Evolutionary conservation across 2,329 filamentous ascomycete species (phyloP), one percentile per base, ranked within the genome.

Genomic region (Botrytis fabae): DNA sequence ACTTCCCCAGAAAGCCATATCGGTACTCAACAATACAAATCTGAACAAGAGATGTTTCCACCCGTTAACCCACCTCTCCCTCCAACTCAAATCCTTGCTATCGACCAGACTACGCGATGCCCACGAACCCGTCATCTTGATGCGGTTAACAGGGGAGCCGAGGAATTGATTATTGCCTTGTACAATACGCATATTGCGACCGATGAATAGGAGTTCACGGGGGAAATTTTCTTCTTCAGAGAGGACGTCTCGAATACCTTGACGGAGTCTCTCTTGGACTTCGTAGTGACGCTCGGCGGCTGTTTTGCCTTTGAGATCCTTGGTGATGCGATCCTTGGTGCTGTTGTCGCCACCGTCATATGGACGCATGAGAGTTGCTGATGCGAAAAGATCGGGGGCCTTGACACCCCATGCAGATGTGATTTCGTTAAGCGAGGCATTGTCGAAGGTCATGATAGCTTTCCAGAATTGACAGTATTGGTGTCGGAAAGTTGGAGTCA

Each of bases 381-480:
- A 94, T 22, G 96, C 96, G 78, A 99, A 98, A 65, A 98, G 88
- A 80, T 98, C 96, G 0, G 93, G 88, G 38, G 94, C 94, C 76
- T 91, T 92, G 80, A 98, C 92, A 63, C 96, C 96, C 96, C 96
- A 99, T 72, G 89, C 84, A 35, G 85, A 84, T 12, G 94, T 94
- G 74, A 98, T 91, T 35, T 89, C 85, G 71, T 84, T 82, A 70
- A 98, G 91, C 2, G 92, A 93, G 35, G 87, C 85, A 83, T 98
- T 97, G 85, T 99, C 96, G 77, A 98, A 96, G 0, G 94, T 94
- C 85, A 98, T 90, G 18, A 99, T 88, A 0, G 92, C 91, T 82
- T 97, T 97, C 96, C 96, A 99, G 84, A 99, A 96, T 6, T 89
- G 85, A 28, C 91, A 90, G 82, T 98, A 98, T 81, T 98, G 90